A percentile compares a stretch with the other conserved stretches of the same genome.
phyloP scores from a whole-genome alignment of 2,329 filamentous ascomycete genomes.

The Penicillium sp. region DNA sequence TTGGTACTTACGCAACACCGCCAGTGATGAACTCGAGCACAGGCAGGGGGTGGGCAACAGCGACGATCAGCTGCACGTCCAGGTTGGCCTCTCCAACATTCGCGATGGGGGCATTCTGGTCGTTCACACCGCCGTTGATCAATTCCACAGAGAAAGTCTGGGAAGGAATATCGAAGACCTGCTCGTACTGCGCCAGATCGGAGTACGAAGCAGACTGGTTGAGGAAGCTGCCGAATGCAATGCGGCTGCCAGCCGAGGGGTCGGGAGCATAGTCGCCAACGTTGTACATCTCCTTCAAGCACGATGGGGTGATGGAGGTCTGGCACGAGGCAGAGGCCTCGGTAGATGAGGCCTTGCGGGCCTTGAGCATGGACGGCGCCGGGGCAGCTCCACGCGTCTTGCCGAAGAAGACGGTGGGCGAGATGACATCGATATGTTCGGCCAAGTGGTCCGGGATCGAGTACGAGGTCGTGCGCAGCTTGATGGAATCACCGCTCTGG shows the following conservation, averaged over 20 bases:
- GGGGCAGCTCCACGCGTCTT: conserved; percentile 25
- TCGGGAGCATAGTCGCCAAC: conserved; percentile 50
- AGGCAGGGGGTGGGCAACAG: conserved; percentile 56
- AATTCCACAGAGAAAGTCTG: conserved; percentile 37
- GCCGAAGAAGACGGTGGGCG: conserved; percentile 56
- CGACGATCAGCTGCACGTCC: conserved; percentile 60
- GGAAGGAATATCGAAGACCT: conserved; percentile 43
- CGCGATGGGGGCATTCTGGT: conserved; percentile 40
- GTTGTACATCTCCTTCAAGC: conserved; percentile 53
- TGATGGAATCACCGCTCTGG: conserved; percentile 42
- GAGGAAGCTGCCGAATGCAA: conserved; percentile 56
- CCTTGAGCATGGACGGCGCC: neutral
- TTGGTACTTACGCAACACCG: conserved; percentile 46
- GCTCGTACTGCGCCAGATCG: conserved; percentile 48
- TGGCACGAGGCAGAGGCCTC: conserved; percentile 31
- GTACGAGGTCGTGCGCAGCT: conserved; percentile 47
- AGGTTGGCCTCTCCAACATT: conserved; percentile 59
- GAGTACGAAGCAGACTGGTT: conserved; percentile 52
- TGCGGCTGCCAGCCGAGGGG: conserved; percentile 48
- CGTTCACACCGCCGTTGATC: conserved; percentile 44
- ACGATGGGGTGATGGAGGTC: conserved; percentile 48
- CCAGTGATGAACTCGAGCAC: conserved; percentile 60
- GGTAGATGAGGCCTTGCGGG: conserved; percentile 14
- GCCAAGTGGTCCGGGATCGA: conserved; percentile 43
- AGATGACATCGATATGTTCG: conserved; percentile 49